A percentile compares a stretch with the other conserved stretches of the same genome.
phyloP scores from a whole-genome alignment of 2,329 filamentous ascomycete species.

The Colletotrichum graminicola region DNA sequence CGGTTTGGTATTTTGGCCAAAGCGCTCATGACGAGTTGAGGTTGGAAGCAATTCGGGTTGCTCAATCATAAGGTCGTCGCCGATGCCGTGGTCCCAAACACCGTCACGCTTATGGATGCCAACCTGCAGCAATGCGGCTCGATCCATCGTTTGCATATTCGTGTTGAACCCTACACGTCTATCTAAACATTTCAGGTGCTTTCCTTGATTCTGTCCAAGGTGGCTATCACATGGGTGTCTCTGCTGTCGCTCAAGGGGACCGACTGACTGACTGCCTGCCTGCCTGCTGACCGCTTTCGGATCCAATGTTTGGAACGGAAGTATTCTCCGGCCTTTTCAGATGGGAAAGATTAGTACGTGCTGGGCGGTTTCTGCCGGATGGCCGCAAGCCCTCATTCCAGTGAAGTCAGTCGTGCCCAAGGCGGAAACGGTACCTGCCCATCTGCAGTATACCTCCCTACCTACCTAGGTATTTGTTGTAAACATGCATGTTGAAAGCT shows the following conservation, averaged over 20 bases:
- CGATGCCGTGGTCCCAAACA: neutral
- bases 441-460: neutral
- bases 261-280: neutral
- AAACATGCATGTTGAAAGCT: neutral
- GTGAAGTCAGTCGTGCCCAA: neutral
- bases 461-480: too few relatives aligned
- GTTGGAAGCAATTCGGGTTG: neutral
- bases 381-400: conserved; percentile 4
- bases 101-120: neutral
- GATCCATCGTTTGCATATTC: neutral
- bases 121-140: too few relatives aligned
- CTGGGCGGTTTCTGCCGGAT: neutral
- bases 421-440: conserved; percentile 10
- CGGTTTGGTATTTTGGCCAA: neutral
- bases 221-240: neutral
- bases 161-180: neutral
- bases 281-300: conserved; percentile 13
- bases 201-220: neutral
- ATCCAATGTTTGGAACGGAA: neutral
- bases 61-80: neutral
- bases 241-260: neutral
- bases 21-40: neutral
- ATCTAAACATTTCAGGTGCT: neutral
- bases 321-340: neutral
- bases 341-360: neutral